These are phyloP conservation scores for Aspergillus pseudoviridinutans DNA, from an alignment of 2,329 filamentous ascomycete species.

Conservation along the genomic window DNA sequence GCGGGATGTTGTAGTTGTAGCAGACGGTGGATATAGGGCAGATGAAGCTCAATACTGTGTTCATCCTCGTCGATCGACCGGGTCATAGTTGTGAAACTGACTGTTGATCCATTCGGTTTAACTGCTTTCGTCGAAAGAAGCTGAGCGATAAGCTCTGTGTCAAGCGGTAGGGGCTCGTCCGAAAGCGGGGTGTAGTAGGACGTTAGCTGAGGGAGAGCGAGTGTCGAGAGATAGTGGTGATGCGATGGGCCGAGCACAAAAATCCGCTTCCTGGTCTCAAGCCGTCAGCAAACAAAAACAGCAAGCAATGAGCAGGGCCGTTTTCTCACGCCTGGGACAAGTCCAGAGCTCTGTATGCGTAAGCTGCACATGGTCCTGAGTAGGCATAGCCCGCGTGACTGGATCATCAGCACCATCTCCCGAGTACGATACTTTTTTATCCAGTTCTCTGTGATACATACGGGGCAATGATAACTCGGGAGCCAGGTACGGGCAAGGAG, in stretches of 20 bases:
- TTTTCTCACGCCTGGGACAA: slow-evolving; percentile 63
- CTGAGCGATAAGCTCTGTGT: slow-evolving; percentile 40
- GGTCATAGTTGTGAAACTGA: slow-evolving; percentile 55
- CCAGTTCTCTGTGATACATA: slow-evolving; percentile 48
- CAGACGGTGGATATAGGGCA: slow-evolving; percentile 87
- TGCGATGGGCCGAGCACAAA: slow-evolving; percentile 94
- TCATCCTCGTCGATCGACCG: slow-evolving; percentile 68
- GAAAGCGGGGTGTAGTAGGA: slow-evolving; percentile 45
- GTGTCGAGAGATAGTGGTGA: slow-evolving; percentile 72
- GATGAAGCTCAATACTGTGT: slow-evolving; percentile 94
- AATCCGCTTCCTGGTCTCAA: slow-evolving; percentile 64
- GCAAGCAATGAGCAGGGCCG: not conserved
- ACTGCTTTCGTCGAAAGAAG: slow-evolving; percentile 28
- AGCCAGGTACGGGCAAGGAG: slow-evolving; percentile 65
- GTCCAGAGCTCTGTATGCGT: slow-evolving; percentile 88
- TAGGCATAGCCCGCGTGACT: slow-evolving; percentile 93
- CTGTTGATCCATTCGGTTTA: slow-evolving; percentile 28
- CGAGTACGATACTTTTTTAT: not conserved
- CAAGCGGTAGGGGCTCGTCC: slow-evolving; percentile 41
- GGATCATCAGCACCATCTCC: slow-evolving; percentile 14
- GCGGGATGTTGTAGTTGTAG: slow-evolving; percentile 53
- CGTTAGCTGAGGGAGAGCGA: slow-evolving; percentile 69
- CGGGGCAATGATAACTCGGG: slow-evolving; percentile 88
- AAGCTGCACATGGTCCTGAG: slow-evolving; percentile 87
- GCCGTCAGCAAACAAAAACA: slow-evolving; percentile 2